Percentiles rank a stretch among this genome's conserved stretches.
These are phyloP conservation scores for Crotalaria pallida DNA, from an alignment of 306 rosid species.

Conservation along the genomic window DNA sequence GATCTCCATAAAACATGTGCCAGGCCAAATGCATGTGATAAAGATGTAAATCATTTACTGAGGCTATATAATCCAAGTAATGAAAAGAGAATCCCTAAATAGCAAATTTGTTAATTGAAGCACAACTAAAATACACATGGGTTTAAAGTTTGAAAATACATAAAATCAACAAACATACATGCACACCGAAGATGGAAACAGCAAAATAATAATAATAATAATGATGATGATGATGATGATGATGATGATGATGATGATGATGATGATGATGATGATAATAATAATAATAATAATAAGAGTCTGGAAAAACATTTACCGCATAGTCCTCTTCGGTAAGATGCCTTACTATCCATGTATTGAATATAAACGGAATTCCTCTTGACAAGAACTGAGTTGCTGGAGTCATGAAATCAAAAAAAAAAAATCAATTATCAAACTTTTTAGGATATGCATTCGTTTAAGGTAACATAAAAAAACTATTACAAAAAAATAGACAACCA, in stretches of 20 bases:
- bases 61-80: background rate
- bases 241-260: no score
- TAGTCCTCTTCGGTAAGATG: conserved; percentile 82
- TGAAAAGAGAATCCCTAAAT: background rate
- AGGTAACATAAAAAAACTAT: background rate
- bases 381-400: conserved; percentile 93
- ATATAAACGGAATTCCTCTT: conserved; percentile 86
- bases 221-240: no score
- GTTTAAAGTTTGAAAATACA: background rate
- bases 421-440: background rate
- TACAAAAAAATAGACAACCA: background rate
- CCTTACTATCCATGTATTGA: conserved; percentile 91
- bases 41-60: background rate
- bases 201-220: no score
- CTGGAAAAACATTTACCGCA: conserved; percentile 46
- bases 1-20: background rate
- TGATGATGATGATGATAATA: no score
- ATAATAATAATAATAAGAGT: background rate
- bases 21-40: background rate
- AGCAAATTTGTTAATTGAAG: background rate
- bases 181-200: background rate
- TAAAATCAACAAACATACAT: background rate
- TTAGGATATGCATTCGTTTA: background rate
- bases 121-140: background rate
- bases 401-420: background rate